Base-by-base conservation (phyloP, 1,284 basidiomycete genomes). In the Sporisorium graminicola region DNA sequence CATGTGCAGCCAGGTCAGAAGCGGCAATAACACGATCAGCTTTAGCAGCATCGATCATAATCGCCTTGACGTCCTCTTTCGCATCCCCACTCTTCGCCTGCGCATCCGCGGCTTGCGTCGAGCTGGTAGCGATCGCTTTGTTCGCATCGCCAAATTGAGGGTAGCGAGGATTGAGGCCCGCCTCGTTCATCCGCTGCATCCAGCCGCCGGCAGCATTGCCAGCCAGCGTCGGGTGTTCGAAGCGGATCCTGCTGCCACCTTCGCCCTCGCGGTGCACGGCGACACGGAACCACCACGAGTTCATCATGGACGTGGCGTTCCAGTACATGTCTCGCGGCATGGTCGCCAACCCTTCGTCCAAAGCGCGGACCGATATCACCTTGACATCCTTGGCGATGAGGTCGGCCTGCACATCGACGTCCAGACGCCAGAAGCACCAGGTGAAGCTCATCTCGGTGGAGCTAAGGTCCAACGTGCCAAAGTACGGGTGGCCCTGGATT, bases 341-440 rank as follows among this genome's bases (percentile, higher is more conserved):
- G 22, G 88, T 59, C 2, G 87, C 87, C 52, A 89, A 71, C 1
- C 86, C 84, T 77, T 90, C 90, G 78, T 92, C 91, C 87, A 90
- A 89, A 12, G 88, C 89, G 44, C 91, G 87, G 3, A 91, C 89
- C 52, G 87, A 86, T 22, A 91, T 87, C 4, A 86, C 86, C 16
- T 90, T 86, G 4, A 87, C 86, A 3, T 84, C 62, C 20, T 87
- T 85, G 7, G 84, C 77, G 37, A 80, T 77, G 26, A 92, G 82
- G 14, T 82, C 73, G 10, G 54, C 65, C 14, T 74, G 53, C 14
- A 89, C 62, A 2, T 87, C 76, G 6, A 90, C 85, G 0, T 87
- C 81, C 64, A 89, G 87, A 0, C 85, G 85, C 90, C 90, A 92
- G 85, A 91, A 91, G 74, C 89, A 90, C 91, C 91, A 92, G 76